Evolutionary conservation across 257 asterid species (phyloP).

Genomic region (Cynanchum wilfordii): DNA sequence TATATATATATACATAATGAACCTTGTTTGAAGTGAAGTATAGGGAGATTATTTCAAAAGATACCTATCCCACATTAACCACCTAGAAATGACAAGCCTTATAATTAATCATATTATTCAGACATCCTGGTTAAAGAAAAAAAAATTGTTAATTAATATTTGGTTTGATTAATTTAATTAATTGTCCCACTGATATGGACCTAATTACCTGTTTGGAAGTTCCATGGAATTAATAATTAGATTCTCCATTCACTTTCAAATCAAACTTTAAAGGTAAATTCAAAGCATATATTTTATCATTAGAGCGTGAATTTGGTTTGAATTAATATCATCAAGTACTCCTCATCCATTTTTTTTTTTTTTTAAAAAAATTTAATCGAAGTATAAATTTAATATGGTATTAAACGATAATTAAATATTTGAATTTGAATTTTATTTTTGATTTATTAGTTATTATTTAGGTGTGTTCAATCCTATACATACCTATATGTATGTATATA

Average conservation of each 20-base stretch:
- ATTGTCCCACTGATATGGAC: neutral
- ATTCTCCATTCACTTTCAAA: neutral
- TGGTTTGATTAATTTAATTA: neutral
- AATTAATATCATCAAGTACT: no score
- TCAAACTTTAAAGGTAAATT: neutral
- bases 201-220: neutral
- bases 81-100: conserved; percentile 20
- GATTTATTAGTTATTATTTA: no score
- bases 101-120: conserved; percentile 22
- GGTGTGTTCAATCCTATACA: no score
- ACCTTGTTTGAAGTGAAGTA: conserved; percentile 26
- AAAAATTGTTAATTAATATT: no score
- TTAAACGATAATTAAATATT: no score
- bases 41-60: conserved; percentile 35
- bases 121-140: conserved; percentile 11
- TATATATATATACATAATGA: neutral
- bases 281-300: neutral
- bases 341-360: no score
- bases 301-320: neutral
- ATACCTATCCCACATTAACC: conserved; percentile 32
- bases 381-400: no score
- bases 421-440: no score
- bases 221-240: neutral
- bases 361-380: no score
- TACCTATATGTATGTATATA: no score